Base-by-base conservation (phyloP, 345 rosid genomes). In the Euphorbia lathyris region DNA sequence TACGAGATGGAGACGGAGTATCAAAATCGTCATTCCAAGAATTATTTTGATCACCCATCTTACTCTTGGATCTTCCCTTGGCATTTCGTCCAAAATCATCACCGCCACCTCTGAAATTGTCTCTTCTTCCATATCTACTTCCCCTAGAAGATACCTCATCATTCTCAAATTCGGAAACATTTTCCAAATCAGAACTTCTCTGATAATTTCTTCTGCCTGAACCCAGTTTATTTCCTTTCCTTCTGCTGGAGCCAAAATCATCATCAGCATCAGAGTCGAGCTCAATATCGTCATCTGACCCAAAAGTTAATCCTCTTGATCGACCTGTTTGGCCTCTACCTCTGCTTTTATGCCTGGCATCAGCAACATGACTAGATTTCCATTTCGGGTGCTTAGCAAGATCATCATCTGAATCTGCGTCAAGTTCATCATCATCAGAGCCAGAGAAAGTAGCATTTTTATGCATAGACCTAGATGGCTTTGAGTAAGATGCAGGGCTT, bases 281-380 rank as follows among this genome's bases (percentile, higher is more conserved):
- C 26, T 77, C 88, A 60, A 76, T 74, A 47, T 86, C 93, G 34
- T 86, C 90, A 43, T 90, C 95, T 1, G 95, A 90, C 74, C 93
- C 97, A 76, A 80, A 86, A 69, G 84, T 88, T 47, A 82, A 63
- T 51, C 86, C 74, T 72, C 71, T 86, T 8, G 82, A 67, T 48
- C 77, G 72, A 14, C 80, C 77, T 9, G 76, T 71, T 75, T 83
- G 66, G 69, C 77, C 74, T 71, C 79, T 72, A 34, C 75, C 76
- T 70, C 72, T 45, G 65, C 32, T 55, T 51, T 79, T 77, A 50
- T 60, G 81, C 70, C 71, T 79, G 69, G 78, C 47, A 71, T 81
- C 84, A 47, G 88, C 84, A 53, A 87, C 84, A 40, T 88, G 95
- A 81, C 96, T 90, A 40, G 93, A 84, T 76, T 86, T 90, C 92